Base-by-base conservation (phyloP, 352 stramenopile genomes). In the Pythium vanterpoolii region DNA sequence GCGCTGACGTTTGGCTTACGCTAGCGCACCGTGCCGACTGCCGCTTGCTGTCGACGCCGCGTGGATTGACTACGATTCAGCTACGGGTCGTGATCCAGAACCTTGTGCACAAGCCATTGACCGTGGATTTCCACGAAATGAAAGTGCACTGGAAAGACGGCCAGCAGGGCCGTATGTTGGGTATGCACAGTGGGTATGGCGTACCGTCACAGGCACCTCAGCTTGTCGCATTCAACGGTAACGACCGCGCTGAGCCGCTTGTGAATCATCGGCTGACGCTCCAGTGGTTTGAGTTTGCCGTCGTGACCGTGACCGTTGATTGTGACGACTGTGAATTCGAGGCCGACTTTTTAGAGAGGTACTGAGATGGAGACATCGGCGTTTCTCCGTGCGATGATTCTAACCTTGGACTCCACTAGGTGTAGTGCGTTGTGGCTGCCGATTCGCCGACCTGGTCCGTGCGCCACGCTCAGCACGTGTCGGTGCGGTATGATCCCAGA, bases 241-340 rank as follows among this genome's bases (percentile, higher is more conserved):
- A 71, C 1, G 75, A 79, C 3, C 62, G 74, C 18, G 38, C 68
- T 3, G 45, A 61, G 45, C 60, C 46, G 21, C 45, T 69, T 4
- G 64, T 66, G 16, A 73, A 64, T 49, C 68, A 73, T 9, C 23
- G 49, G 26, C 53, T 88, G 43, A 70, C 77, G 33, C 71, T 90
- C 21, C 53, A 77, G 38, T 79, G 87, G 68, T 83, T 90, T 57
- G 78, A 89, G 21, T 89, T 87, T 52, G 77, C 68, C 0, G 81
- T 90, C 18, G 57, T 93, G 14, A 67, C 56, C 1, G 58, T 90
- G 23, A 87, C 79, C 33, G 74, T 93, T 16, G 72, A 77, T 45
- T 90, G 80, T 54, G 71, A 68, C 33, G 74, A 75, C 13, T 90
- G 80, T 49, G 80, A 90, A 33, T 93, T 93, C 18, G 80, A 93